Base-by-base conservation (phyloP, 2,329 filamentous ascomycete genomes). In the Fusarium domesticum region DNA sequence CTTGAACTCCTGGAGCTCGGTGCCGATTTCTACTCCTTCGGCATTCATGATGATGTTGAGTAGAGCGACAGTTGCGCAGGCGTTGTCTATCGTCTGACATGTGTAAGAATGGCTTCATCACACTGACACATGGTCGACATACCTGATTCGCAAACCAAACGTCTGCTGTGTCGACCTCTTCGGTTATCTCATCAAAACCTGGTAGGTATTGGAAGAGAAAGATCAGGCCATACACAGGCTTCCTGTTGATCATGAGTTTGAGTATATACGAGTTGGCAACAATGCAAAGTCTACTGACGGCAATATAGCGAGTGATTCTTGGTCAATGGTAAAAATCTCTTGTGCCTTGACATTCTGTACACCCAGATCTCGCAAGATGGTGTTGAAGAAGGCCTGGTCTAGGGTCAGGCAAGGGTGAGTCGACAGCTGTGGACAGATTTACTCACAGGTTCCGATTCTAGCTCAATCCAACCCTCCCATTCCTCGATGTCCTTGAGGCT, bases 71-170 rank as follows among this genome's bases (percentile, higher is more conserved):
- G 89, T 93, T 16, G 89, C 93, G 67, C 93, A 98, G 18, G 89
- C 85, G 65, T 95, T 95, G 43, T 80, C 77, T 0, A 83, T 85
- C 1, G 87, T 89, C 84, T 92, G 10, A 6, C 17, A 25, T 7
- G 19, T 28, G 25, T 62, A 31, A 59, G 49, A 28, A 30, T 6
- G 36, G 39, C 17, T n/a, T 3, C 12, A 6, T 31, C 2, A 18
- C 20, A 16, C 14, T 19, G 25, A 2, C 10, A 18, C 16, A 17
- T 2, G n/a, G n/a, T 11, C 17, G 19, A 11, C 2, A 19, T 62
- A 88, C 85, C 70, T 95, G 92, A 60, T 96, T 96, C 19, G 91
- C 90, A 65, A 96, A 97, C 92, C 93, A 98, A 15, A 97, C 71
- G 3, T 80, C 70, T 35, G 70, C 72, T 49, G 77, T 72, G 43